phyloP scores from a whole-genome alignment of 2,329 filamentous ascomycete species.

The Diaporthe caulivora region DNA sequence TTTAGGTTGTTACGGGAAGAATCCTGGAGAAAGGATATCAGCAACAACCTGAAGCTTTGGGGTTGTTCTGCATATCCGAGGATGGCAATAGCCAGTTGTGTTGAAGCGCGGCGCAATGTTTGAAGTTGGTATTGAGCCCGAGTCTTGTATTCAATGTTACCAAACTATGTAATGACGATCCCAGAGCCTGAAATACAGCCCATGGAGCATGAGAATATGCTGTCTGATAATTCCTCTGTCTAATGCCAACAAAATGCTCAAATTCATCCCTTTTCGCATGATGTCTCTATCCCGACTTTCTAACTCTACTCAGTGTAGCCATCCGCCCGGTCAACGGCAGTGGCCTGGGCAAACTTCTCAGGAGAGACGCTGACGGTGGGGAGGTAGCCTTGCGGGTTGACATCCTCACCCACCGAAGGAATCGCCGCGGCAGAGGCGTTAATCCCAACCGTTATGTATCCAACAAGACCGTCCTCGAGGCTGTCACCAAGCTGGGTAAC shows the following conservation, averaged over 20 bases:
- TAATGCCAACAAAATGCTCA: neutral
- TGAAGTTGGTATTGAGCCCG: neutral
- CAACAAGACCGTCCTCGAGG: slow-evolving; percentile 61
- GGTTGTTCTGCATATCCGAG: neutral
- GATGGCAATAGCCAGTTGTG: neutral
- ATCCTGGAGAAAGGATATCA: too few species aligned
- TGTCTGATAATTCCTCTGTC: neutral
- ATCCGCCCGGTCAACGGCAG: slow-evolving; percentile 19
- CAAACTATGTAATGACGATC: neutral
- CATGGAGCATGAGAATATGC: neutral
- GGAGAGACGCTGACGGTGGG: slow-evolving; percentile 32
- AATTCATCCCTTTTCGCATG: neutral
- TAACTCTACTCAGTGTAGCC: slow-evolving; percentile 7
- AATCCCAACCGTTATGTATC: slow-evolving; percentile 64
- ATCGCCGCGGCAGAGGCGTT: slow-evolving; percentile 50
- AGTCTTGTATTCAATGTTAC: neutral
- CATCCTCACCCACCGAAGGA: slow-evolving; percentile 6
- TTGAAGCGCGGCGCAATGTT: too few species aligned
- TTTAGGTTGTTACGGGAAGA: too few species aligned
- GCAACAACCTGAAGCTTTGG: too few species aligned
- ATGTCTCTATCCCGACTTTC: neutral
- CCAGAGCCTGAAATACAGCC: neutral
- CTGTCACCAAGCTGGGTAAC: slow-evolving; percentile 68
- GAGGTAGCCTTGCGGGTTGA: slow-evolving; percentile 12
- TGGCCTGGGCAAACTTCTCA: slow-evolving; percentile 24